Evolutionary conservation across 140 eudicot genomes (phyloP).

Genomic region (Anethum foeniculum): DNA sequence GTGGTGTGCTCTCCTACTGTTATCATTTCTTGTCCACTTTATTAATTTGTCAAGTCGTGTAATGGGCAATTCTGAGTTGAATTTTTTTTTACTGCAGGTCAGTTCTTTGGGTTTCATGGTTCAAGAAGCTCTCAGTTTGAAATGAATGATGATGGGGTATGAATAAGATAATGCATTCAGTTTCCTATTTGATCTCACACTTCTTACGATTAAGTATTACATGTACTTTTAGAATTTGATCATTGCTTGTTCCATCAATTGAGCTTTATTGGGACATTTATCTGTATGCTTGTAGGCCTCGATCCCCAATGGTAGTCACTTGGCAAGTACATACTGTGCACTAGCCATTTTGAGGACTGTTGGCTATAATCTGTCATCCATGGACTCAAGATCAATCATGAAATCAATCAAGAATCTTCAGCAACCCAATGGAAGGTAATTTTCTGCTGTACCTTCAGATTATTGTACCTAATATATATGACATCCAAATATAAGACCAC

Average conservation of each 20-base stretch:
- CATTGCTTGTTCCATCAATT: not conserved
- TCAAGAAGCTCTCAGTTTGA: slow-evolving; percentile 82
- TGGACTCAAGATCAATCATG: slow-evolving; percentile 40
- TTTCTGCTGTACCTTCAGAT: not conserved
- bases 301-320: slow-evolving; percentile 72
- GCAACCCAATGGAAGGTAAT: slow-evolving; percentile 83
- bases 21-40: slow-evolving; percentile 1
- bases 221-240: not conserved
- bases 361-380: slow-evolving; percentile 55
- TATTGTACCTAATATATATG: slow-evolving; percentile 2
- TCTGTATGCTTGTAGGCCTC: slow-evolving; percentile 36
- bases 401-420: slow-evolving; percentile 81
- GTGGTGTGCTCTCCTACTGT: slow-evolving; percentile 39
- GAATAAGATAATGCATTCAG: slow-evolving; percentile 17
- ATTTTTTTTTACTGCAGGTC: slow-evolving; percentile 44
- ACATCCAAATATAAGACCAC: not conserved
- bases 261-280: not conserved
- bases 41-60: not conserved
- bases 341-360: slow-evolving; percentile 76
- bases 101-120: slow-evolving; percentile 90
- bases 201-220: not conserved
- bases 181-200: not conserved
- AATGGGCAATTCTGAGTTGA: not conserved
- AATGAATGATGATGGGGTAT: slow-evolving; percentile 47
- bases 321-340: slow-evolving; percentile 96